These are phyloP conservation scores for Cercis canadensis DNA, from an alignment of 306 rosid genomes.

Conservation along the genomic window DNA sequence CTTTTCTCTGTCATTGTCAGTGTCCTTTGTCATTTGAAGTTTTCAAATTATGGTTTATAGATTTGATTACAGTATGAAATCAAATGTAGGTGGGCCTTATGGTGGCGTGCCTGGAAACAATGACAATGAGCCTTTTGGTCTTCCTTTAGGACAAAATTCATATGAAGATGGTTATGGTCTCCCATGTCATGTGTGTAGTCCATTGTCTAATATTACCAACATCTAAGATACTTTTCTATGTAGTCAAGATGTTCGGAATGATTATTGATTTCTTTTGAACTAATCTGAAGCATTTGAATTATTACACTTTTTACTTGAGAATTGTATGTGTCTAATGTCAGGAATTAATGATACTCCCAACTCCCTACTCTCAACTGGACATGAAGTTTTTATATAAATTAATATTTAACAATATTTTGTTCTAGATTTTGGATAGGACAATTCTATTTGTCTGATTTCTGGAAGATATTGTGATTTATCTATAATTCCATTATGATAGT, in stretches of 20 bases:
- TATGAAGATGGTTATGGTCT: conserved; percentile 83
- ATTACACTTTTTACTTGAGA: neutral
- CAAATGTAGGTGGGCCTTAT: conserved; percentile 73
- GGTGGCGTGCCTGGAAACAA: conserved; percentile 74
- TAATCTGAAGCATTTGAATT: conserved; percentile 4
- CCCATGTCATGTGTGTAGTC: conserved; percentile 70
- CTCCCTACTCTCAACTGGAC: conserved; percentile 14
- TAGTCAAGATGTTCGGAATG: neutral
- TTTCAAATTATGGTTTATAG: conserved; percentile 21
- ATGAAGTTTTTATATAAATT: neutral
- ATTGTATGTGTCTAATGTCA: conserved; percentile 6
- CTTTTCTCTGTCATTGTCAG: conserved; percentile 31
- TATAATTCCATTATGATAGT: conserved; percentile 7
- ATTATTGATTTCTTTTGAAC: conserved; percentile 2
- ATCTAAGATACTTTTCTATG: conserved; percentile 1
- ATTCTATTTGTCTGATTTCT: conserved; percentile 28
- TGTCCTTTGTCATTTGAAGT: conserved; percentile 36
- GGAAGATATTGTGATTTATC: neutral
- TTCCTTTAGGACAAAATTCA: conserved; percentile 70
- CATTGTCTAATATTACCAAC: conserved; percentile 8
- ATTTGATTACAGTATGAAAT: conserved; percentile 38
- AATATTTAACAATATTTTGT: conserved; percentile 15
- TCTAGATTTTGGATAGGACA: neutral
- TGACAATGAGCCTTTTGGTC: conserved; percentile 73
- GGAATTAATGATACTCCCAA: conserved; percentile 4